phyloP scores from a whole-genome alignment of 495 filamentous ascomycete genomes.

The Neurospora tetraspora region DNA sequence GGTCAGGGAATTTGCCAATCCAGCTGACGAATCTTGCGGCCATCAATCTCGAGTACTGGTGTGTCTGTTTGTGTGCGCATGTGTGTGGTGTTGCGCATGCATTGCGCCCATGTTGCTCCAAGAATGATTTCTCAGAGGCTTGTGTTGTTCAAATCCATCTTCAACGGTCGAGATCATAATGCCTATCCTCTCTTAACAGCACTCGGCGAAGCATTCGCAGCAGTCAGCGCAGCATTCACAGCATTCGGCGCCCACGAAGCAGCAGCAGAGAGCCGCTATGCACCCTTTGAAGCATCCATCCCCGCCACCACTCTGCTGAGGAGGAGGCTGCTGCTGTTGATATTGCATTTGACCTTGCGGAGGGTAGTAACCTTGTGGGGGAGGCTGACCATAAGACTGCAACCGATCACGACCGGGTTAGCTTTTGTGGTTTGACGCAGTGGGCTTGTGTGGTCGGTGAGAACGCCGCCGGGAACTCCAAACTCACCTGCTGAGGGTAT shows the following conservation, averaged over 20 bases:
- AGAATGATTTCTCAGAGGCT: background rate
- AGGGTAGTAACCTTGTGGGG: constrained; percentile 20
- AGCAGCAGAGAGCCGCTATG: constrained; percentile 64
- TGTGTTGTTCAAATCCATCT: background rate
- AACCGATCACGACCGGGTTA: background rate
- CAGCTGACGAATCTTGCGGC: background rate
- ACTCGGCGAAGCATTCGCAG: constrained; percentile 53
- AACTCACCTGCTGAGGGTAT: constrained; percentile 21
- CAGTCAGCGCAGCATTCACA: constrained; percentile 71
- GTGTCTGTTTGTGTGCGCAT: background rate
- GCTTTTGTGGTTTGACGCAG: background rate
- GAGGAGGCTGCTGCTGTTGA: constrained; percentile 49
- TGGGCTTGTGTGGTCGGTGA: background rate
- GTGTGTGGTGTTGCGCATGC: background rate
- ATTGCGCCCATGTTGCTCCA: background rate
- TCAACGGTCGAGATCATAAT: background rate
- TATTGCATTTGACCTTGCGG: constrained; percentile 36
- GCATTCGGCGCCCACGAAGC: constrained; percentile 67
- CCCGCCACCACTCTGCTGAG: constrained; percentile 37
- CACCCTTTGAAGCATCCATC: constrained; percentile 55
- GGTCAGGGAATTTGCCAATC: background rate
- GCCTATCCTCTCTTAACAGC: constrained; percentile 23
- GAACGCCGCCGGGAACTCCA: background rate
- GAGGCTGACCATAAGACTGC: constrained; percentile 12
- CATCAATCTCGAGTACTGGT: background rate